Base-by-base conservation (phyloP, 2,329 filamentous ascomycete genomes). In the Akanthomyces lecanii region DNA sequence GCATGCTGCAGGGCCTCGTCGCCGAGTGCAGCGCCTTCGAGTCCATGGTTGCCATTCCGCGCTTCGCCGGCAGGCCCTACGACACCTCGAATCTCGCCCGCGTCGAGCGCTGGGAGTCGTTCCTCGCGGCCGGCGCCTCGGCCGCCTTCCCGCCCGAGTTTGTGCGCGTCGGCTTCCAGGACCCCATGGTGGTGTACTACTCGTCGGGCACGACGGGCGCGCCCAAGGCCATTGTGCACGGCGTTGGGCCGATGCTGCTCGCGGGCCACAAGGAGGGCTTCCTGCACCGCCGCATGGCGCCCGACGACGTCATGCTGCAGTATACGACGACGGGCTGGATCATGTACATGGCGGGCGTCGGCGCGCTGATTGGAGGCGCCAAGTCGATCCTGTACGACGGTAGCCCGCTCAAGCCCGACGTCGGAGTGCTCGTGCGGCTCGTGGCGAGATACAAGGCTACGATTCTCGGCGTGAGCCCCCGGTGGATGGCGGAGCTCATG, bases 161-260 rank as follows among this genome's bases (percentile, higher is more conserved):
- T 64, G 81, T 82, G 45, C 81, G 86, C 45, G 77, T 91, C 6
- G 81, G 75, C 0, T 95, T 93, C 72, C 80, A 87, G 33, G 89
- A 94, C 66, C 91, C 92, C 0, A 89, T 91, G 74, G 76, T 94
- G 40, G 83, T 96, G 42, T 90, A 89, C 64, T 96, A 92, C 66
- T 90, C 89, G 0, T 90, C 87, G 1, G 91, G 91, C 2, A 96
- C 91, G 7, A 96, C 92, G 0, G 91, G 92, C 4, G 85, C 84
- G 23, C 92, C 92, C 14, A 96, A 96, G 71, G 92, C 90, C 64
- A 95, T 96, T 66, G 90, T 94, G 2, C 92, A 96, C 72, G 88
- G 86, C 1, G 82, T 85, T 1, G 89, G 89, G 4, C 87, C 88
- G 0, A 76, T 85, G 1, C 73, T 90, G 36, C 66, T 91, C 28